A percentile compares a stretch with the other conserved stretches of the same genome.
Evolutionary conservation across 305 asterid species (phyloP).

Genomic region (Fraxinus paxiana): DNA sequence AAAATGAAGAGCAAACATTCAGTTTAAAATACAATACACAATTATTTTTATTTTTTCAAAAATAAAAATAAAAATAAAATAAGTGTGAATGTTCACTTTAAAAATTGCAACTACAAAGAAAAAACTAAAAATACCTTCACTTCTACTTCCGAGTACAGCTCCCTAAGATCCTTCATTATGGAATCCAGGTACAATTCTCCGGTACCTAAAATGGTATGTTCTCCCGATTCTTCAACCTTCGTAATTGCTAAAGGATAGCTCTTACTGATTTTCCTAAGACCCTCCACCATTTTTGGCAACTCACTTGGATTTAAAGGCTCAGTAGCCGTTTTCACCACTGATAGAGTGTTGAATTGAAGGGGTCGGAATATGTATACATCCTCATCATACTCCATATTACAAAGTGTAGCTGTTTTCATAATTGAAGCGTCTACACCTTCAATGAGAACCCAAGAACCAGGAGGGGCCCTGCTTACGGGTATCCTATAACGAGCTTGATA

Average conservation of each 20-base stretch:
- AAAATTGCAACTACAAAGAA: constrained; percentile 53
- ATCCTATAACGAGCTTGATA: constrained; percentile 97
- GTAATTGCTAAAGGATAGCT: constrained; percentile 97
- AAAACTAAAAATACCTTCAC: constrained; percentile 37
- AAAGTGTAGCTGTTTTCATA: constrained; percentile 94
- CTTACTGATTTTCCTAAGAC: constrained; percentile 94
- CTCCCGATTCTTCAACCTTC: constrained; percentile 96
- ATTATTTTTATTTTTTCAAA: background rate
- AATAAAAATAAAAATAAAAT: constrained; percentile 13
- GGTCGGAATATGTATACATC: constrained; percentile 84
- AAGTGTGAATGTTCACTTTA: constrained; percentile 75
- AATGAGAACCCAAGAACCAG: constrained; percentile 98
- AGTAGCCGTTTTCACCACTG: constrained; percentile 97
- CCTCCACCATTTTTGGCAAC: constrained; percentile 97
- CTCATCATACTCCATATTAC: constrained; percentile 71
- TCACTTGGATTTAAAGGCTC: constrained; percentile 97
- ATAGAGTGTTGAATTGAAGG: constrained; percentile 88
- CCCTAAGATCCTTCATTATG: constrained; percentile 96
- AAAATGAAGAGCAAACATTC: background rate
- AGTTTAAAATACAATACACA: background rate
- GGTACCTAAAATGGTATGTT: constrained; percentile 93
- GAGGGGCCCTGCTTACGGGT: constrained; percentile 89
- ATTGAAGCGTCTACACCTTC: constrained; percentile 99
- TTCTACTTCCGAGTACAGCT: constrained; percentile 97
- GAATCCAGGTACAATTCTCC: constrained; percentile 94